These are phyloP conservation scores for Globisporangium nodosum DNA, from an alignment of 352 stramenopile genomes.

Conservation along the genomic window DNA sequence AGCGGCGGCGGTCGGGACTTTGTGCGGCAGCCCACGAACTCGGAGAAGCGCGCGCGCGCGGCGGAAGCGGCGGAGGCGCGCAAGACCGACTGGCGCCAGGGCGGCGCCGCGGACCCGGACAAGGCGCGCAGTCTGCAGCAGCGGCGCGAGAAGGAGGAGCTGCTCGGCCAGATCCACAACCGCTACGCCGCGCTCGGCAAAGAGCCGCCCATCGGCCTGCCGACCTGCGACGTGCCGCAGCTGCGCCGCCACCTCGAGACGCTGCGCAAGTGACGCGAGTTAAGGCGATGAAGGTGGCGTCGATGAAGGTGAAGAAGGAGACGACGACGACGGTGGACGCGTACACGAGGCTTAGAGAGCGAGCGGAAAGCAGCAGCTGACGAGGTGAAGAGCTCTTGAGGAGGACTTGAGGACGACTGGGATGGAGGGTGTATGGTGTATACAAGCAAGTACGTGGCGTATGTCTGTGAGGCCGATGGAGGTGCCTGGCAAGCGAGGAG, in stretches of 20 bases:
- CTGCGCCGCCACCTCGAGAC: constrained; percentile 72
- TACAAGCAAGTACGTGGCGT: neutral
- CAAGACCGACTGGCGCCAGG: constrained; percentile 73
- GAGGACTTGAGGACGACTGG: neutral
- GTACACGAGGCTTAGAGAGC: neutral
- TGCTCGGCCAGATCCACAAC: constrained; percentile 79
- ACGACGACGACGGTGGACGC: neutral
- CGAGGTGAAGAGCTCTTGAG: neutral
- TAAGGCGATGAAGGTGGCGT: neutral
- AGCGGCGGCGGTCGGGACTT: constrained; percentile 1
- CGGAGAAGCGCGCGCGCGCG: constrained; percentile 57
- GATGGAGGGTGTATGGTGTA: neutral
- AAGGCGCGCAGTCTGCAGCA: constrained; percentile 60
- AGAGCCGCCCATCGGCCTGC: constrained; percentile 76
- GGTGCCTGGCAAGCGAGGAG: no score
- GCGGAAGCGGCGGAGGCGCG: constrained; percentile 65
- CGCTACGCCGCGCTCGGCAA: constrained; percentile 67
- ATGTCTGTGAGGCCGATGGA: neutral
- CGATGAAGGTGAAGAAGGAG: neutral
- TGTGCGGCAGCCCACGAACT: constrained; percentile 38
- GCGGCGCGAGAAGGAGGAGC: constrained; percentile 78
- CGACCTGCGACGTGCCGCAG: constrained; percentile 72
- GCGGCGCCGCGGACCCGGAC: constrained; percentile 47
- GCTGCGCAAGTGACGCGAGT: constrained; percentile 20
- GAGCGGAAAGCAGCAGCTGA: neutral